Evolutionary conservation across 352 stramenopile genomes (phyloP), one percentile per base, ranked within the genome.

Genomic region (Globisporangium heterothallicum): DNA sequence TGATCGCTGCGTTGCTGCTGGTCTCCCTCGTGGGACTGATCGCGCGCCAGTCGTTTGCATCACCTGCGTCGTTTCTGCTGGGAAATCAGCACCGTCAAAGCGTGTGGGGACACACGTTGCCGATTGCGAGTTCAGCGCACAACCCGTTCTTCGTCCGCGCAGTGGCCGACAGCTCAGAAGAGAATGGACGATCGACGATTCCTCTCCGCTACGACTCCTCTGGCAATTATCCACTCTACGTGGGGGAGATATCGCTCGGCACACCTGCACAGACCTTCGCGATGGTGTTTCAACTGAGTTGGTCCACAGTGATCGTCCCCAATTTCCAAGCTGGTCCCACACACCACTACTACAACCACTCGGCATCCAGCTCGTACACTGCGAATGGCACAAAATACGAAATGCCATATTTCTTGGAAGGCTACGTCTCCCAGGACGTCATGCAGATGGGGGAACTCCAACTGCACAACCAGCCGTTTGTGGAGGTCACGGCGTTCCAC

Each of bases 291-390:
- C 24, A 16, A 0, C 25, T 22, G 29, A 8, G 6, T 9, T 22
- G 0, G 14, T 2, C 9, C 2, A 36, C 24, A 13, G 13, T 52
- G 16, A 43, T 42, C 29, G 26, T 58, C 41, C 27, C 42, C 3
- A 50, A 58, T 22, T 49, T 45, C 18, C 4, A 3, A 4, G 16
- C 13, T 3, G 6, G 2, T 13, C 4, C 24, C 1, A n/a, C 4
- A 4, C 18, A 32, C 22, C 42, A 35, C 24, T 35, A 27, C 13
- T 62, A 62, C 48, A 57, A 62, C 29, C 29, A 57, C 55, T 34
- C 14, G 5, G 6, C 21, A 6, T 62, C 48, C 29, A 48, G 32
- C 14, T 41, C 55, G n/a, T 62, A 58, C 48, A 38, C 26, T 2
- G 27, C 40, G 7, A 49, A 58, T 19, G 48, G 55, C 29, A 51